Percentiles rank a stretch among this genome's conserved stretches.
These are phyloP conservation scores for Ocimum tenuiflorum DNA, from an alignment of 257 asterid species.

Conservation along the genomic window DNA sequence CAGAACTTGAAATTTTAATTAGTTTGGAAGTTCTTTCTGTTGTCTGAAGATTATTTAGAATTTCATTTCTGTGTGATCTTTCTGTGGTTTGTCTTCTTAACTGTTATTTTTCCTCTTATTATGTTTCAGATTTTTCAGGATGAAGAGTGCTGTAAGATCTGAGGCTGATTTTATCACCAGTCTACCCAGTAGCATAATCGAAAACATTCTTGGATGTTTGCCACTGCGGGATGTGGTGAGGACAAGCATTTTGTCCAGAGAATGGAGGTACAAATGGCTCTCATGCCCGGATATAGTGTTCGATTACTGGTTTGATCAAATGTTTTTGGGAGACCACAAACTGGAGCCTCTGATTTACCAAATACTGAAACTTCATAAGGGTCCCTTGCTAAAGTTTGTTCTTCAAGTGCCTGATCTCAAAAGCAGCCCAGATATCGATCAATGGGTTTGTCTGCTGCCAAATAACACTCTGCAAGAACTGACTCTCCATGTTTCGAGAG, in stretches of 20 bases:
- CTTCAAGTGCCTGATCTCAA: conserved; percentile 44
- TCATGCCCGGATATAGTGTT: conserved; percentile 43
- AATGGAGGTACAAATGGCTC: conserved; percentile 53
- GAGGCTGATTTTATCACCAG: conserved; percentile 30
- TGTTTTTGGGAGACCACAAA: conserved; percentile 39
- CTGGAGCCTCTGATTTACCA: conserved; percentile 41
- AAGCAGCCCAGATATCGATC: conserved; percentile 33
- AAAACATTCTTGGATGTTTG: conserved; percentile 47
- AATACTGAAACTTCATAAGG: conserved; percentile 36
- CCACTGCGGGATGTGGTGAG: conserved; percentile 55
- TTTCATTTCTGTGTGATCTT: neutral
- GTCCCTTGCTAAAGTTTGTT: conserved; percentile 37
- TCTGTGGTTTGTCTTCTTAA: conserved; percentile 1
- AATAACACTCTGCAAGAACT: conserved; percentile 39
- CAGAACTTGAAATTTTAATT: neutral
- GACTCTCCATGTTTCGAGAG: conserved; percentile 36
- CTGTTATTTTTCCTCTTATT: neutral
- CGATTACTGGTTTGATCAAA: conserved; percentile 46
- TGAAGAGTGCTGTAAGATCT: conserved; percentile 28
- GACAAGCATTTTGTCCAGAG: conserved; percentile 47
- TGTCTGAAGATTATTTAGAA: neutral
- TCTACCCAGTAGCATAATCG: conserved; percentile 40
- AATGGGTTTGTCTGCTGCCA: conserved; percentile 40
- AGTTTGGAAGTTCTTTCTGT: neutral
- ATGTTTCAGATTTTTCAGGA: conserved; percentile 20